Conservation (phyloP, 2,329 filamentous ascomycete species). For the Emergomyces orientalis region DNA sequence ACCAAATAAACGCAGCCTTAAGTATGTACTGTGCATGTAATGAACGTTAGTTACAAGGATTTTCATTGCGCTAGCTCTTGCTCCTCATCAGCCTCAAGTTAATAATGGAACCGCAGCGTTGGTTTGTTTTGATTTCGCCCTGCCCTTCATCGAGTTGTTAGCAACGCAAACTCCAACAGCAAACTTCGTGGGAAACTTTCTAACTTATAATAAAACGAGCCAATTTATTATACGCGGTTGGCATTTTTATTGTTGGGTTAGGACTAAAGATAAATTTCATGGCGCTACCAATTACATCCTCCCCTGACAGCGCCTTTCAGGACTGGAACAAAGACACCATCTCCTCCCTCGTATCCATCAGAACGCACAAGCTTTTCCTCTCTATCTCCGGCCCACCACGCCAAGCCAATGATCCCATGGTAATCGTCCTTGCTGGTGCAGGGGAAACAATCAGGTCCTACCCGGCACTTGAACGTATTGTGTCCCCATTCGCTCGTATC, state of each 20-base stretch:
- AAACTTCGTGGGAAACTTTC: not conserved
- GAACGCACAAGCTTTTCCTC: slow-evolving; percentile 26
- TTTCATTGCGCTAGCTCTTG: too few relatives aligned
- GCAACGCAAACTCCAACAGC: too few relatives aligned
- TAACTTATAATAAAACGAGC: not conserved
- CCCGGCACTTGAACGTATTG: slow-evolving; percentile 24
- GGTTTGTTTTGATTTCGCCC: too few relatives aligned
- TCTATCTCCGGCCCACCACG: slow-evolving; percentile 24
- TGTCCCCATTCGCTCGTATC: slow-evolving; percentile 23
- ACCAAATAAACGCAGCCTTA: too few relatives aligned
- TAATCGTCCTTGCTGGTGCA: slow-evolving; percentile 29
- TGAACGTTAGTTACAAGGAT: too few relatives aligned
- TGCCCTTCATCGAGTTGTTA: too few relatives aligned
- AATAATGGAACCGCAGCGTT: too few relatives aligned
- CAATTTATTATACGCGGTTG: not conserved
- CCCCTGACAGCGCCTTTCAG: not conserved
- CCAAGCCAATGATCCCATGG: slow-evolving; percentile 21
- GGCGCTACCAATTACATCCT: not conserved
- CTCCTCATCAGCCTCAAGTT: too few relatives aligned
- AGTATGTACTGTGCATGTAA: too few relatives aligned
- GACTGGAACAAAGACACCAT: slow-evolving; percentile 6
- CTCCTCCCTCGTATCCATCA: slow-evolving; percentile 23
- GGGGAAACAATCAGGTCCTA: slow-evolving; percentile 30
- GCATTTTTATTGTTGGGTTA: not conserved
- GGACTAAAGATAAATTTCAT: not conserved